Evolutionary conservation across 306 rosid genomes (phyloP).

Genomic region (Vachellia collinsii): DNA sequence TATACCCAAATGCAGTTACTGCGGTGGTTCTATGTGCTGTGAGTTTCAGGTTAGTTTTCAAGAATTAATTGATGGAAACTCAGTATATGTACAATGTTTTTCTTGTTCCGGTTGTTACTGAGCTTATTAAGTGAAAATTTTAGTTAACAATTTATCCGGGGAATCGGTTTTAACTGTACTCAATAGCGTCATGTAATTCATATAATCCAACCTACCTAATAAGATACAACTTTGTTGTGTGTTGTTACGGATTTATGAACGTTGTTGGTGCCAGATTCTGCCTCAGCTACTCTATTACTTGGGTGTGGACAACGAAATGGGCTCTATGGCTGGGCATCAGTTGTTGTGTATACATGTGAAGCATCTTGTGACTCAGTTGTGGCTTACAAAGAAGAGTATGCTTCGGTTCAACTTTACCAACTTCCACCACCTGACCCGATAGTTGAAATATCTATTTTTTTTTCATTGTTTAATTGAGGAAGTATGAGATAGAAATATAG

Average conservation of each 20-base stretch:
- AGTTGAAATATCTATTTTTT: background rate
- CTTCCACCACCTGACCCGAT: slow-evolving; percentile 28
- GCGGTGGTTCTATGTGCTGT: slow-evolving; percentile 40
- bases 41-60: slow-evolving; percentile 45
- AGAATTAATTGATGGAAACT: slow-evolving; percentile 17
- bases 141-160: too few species aligned
- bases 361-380: slow-evolving; percentile 61
- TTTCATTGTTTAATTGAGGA: background rate
- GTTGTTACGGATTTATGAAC: slow-evolving; percentile 34
- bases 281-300: slow-evolving; percentile 76
- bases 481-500: background rate
- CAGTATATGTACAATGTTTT: slow-evolving; percentile 3
- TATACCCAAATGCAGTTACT: slow-evolving; percentile 46
- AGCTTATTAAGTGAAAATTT: too few species aligned
- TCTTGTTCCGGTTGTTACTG: too few species aligned
- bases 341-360: slow-evolving; percentile 57
- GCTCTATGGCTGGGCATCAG: slow-evolving; percentile 67
- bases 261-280: slow-evolving; percentile 53
- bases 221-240: too few species aligned
- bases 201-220: too few species aligned
- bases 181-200: too few species aligned
- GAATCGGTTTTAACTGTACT: too few species aligned
- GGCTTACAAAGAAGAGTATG: slow-evolving; percentile 43
- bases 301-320: slow-evolving; percentile 55
- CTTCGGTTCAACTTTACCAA: slow-evolving; percentile 64